Evolutionary conservation across 2,329 filamentous ascomycete species (phyloP).

Genomic region (Colletotrichum spinosum): DNA sequence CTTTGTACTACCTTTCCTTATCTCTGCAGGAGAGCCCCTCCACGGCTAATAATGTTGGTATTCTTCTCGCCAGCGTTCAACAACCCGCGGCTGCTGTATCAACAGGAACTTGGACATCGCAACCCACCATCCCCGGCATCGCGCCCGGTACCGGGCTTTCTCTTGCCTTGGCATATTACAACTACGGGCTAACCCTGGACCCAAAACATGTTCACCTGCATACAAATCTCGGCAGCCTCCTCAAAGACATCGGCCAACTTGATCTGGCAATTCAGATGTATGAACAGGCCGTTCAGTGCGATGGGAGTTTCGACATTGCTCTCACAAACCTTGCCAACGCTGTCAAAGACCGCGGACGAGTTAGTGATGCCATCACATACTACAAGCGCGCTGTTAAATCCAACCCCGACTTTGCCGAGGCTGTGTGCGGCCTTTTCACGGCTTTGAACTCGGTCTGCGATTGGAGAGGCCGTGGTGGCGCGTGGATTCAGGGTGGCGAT

Average conservation of each 20-base stretch:
- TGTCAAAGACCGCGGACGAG: conserved; percentile 94
- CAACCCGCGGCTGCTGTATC: conserved; percentile 60
- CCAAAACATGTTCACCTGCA: conserved; percentile 93
- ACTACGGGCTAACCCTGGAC: conserved; percentile 91
- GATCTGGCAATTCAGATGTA: conserved; percentile 97
- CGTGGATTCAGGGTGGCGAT: conserved; percentile 77
- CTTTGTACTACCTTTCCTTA: conserved; percentile 93
- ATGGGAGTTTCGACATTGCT: conserved; percentile 96
- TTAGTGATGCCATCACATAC: conserved; percentile 91
- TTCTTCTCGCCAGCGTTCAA: conserved; percentile 93
- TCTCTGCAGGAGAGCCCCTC: conserved; percentile 96
- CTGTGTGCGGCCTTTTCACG: conserved; percentile 94
- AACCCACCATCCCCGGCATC: conserved; percentile 78
- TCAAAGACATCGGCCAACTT: conserved; percentile 96
- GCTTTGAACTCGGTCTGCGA: conserved; percentile 96
- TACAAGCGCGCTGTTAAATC: conserved; percentile 90
- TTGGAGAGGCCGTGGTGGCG: conserved; percentile 90
- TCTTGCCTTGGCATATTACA: conserved; percentile 92
- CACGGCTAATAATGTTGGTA: conserved; percentile 97
- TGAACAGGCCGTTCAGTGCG: conserved; percentile 90
- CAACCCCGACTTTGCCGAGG: conserved; percentile 97
- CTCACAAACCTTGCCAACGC: conserved; percentile 97
- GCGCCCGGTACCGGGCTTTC: conserved; percentile 87
- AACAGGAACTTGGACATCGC: conserved; percentile 36
- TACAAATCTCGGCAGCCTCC: conserved; percentile 92